Evolutionary conservation across 108 stramenopile species (phyloP).

Genomic region (Parmales sp.): DNA sequence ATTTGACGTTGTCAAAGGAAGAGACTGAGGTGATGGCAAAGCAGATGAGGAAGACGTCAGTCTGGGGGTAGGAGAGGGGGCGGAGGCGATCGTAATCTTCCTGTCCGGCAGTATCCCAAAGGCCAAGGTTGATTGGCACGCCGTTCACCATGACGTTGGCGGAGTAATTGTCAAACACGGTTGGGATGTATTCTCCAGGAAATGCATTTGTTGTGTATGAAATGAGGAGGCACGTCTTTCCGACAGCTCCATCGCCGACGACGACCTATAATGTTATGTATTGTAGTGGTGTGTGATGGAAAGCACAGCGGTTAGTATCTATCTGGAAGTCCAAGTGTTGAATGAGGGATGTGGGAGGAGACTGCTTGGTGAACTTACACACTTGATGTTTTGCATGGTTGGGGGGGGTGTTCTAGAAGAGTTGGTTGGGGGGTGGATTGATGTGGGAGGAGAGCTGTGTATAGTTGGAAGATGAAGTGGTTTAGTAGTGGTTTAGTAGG

Average conservation of each 20-base stretch:
- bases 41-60: conserved; percentile 57
- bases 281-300: too few species aligned
- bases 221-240: conserved; percentile 59
- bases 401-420: not conserved
- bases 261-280: not conserved
- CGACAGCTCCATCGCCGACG: conserved; percentile 42
- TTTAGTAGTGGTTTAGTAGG: too few species aligned
- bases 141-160: conserved; percentile 53
- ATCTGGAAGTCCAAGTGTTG: not conserved
- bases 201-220: conserved; percentile 60
- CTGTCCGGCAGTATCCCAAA: conserved; percentile 64
- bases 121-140: conserved; percentile 47
- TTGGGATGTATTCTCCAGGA: conserved; percentile 62
- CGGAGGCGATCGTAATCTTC: conserved; percentile 59
- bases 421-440: too few species aligned
- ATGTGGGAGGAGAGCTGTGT: too few species aligned
- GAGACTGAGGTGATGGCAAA: conserved; percentile 32
- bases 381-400: conserved; percentile 27
- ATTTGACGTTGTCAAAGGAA: conserved; percentile 43
- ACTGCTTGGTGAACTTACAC: not conserved
- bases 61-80: conserved; percentile 51
- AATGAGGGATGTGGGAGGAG: not conserved
- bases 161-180: conserved; percentile 49
- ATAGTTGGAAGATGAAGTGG: too few species aligned
- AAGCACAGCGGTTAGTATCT: not conserved